phyloP scores from a whole-genome alignment of 345 rosid genomes.

The Erodium maritimum region DNA sequence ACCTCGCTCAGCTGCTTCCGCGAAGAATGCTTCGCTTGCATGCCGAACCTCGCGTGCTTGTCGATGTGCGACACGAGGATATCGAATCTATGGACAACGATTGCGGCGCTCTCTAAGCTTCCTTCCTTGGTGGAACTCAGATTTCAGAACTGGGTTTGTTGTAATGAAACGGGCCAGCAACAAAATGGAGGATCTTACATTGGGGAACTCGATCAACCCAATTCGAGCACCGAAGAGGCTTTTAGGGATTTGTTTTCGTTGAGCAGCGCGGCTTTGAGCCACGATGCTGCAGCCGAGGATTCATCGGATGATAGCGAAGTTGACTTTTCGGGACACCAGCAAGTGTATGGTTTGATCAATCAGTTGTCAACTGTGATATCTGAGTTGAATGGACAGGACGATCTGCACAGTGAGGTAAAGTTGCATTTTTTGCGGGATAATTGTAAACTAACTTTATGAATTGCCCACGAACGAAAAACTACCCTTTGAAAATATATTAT shows the following conservation, averaged over 20 bases:
- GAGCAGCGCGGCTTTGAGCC: constrained; percentile 12
- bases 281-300: constrained; percentile 25
- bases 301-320: constrained; percentile 52
- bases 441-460: too few relatives aligned
- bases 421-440: background rate
- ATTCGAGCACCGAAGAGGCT: constrained; percentile 27
- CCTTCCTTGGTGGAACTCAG: constrained; percentile 53
- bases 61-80: constrained; percentile 80
- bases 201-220: constrained; percentile 20
- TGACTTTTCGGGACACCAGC: constrained; percentile 40
- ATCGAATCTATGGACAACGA: constrained; percentile 75
- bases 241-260: constrained; percentile 25
- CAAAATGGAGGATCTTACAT: background rate
- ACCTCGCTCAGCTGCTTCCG: constrained; percentile 51
- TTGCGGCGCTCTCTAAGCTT: constrained; percentile 68
- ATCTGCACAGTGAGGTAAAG: constrained; percentile 47
- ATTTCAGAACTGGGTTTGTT: constrained; percentile 63
- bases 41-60: constrained; percentile 64
- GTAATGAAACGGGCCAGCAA: constrained; percentile 27
- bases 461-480: too few relatives aligned
- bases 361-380: constrained; percentile 19
- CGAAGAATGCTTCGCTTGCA: constrained; percentile 70
- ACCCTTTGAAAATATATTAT: too few relatives aligned
- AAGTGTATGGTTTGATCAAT: constrained; percentile 29
- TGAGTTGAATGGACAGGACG: constrained; percentile 26